Percentiles rank a stretch among this genome's conserved stretches.
These are phyloP conservation scores for Lepidium aucheri DNA, from an alignment of 345 rosid genomes.

Conservation along the genomic window DNA sequence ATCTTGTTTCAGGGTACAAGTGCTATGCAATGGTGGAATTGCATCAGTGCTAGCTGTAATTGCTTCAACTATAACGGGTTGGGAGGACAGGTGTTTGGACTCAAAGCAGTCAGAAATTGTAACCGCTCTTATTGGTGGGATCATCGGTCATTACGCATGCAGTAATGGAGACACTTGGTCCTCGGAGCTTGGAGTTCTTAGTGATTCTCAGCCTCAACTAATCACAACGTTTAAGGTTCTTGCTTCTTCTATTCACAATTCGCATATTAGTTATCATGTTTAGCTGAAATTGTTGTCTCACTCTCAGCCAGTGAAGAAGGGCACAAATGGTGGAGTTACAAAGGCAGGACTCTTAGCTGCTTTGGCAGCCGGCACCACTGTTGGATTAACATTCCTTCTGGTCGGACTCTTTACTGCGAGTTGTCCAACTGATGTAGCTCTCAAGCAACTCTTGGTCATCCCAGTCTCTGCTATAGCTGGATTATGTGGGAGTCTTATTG, in stretches of 20 bases:
- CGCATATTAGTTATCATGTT: background rate
- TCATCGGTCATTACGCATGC: constrained; percentile 86
- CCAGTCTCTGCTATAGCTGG: constrained; percentile 80
- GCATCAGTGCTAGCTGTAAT: constrained; percentile 50
- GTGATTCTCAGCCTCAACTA: constrained; percentile 76
- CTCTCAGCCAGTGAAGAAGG: constrained; percentile 74
- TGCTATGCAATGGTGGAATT: constrained; percentile 66
- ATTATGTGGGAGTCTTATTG: constrained; percentile 71
- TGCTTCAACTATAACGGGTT: constrained; percentile 45
- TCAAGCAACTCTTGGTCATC: constrained; percentile 67
- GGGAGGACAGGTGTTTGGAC: constrained; percentile 77
- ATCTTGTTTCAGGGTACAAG: constrained; percentile 68
- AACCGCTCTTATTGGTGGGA: constrained; percentile 74
- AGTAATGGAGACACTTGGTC: constrained; percentile 99
- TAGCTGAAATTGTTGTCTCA: constrained; percentile 12
- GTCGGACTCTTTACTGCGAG: constrained; percentile 57
- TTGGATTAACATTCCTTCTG: constrained; percentile 67
- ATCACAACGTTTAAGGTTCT: constrained; percentile 87
- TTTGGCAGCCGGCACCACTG: constrained; percentile 59
- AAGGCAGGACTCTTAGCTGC: constrained; percentile 78
- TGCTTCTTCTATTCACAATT: background rate
- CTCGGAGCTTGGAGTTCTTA: constrained; percentile 94
- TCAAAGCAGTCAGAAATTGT: constrained; percentile 38
- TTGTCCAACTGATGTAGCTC: constrained; percentile 41
- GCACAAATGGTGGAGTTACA: constrained; percentile 95